Percentiles rank a stretch among this genome's conserved stretches.
phyloP scores from a whole-genome alignment of 768 basidiomycete species.

The Lentinula guzmanii region DNA sequence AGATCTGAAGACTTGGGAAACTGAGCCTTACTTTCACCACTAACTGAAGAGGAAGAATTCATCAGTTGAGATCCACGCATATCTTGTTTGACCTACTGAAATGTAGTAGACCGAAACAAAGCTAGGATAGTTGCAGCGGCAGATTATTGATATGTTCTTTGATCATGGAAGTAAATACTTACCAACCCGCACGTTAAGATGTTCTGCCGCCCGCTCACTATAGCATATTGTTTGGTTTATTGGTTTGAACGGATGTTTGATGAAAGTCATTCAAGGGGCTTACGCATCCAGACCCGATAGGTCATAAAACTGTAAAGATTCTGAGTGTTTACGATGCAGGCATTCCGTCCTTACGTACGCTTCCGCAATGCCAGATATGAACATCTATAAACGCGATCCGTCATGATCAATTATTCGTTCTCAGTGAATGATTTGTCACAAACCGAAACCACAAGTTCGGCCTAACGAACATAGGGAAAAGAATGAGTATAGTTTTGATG shows the following conservation, averaged over 20 bases:
- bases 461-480: conserved; percentile 4
- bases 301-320: conserved; percentile 19
- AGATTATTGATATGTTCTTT: background rate
- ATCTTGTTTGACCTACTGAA: conserved; percentile 15
- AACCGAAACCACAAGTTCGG: conserved; percentile 24
- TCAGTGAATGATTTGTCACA: background rate
- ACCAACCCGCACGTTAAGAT: conserved; percentile 18
- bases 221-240: background rate
- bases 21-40: conserved; percentile 20
- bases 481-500: background rate
- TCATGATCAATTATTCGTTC: background rate
- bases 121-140: conserved; percentile 9
- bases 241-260: background rate
- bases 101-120: conserved; percentile 21
- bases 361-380: conserved; percentile 27
- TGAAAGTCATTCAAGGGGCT: background rate
- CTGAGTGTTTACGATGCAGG: background rate
- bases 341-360: conserved; percentile 13
- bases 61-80: background rate
- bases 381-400: conserved; percentile 16
- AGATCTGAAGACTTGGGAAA: background rate
- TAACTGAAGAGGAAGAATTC: conserved; percentile 11
- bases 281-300: conserved; percentile 25
- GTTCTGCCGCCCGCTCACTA: conserved; percentile 18
- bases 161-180: background rate